phyloP scores from a whole-genome alignment of 169 alveolate species.

The Plasmodium malariae region DNA sequence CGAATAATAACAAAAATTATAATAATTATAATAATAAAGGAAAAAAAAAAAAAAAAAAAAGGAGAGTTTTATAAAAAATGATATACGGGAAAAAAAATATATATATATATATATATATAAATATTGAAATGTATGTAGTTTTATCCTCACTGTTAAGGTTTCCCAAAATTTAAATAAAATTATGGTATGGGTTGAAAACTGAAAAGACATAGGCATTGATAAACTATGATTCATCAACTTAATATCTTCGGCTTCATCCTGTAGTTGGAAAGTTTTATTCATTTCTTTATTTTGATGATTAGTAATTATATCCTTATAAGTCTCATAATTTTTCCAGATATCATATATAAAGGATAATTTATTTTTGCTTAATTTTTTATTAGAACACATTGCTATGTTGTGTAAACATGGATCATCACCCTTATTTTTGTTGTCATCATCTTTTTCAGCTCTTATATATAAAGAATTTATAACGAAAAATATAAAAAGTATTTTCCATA shows the following conservation, averaged over 20 bases:
- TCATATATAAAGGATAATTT: conserved; percentile 39
- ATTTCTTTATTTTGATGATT: conserved; percentile 10
- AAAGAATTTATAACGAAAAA: conserved; percentile 21
- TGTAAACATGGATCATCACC: too few species aligned
- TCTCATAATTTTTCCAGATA: conserved; percentile 34
- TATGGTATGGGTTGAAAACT: conserved; percentile 51
- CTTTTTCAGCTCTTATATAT: neutral
- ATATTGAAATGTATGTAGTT: neutral
- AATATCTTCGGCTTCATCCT: neutral
- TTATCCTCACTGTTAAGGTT: conserved; percentile 29
- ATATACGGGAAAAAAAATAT: neutral
- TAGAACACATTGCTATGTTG: too few species aligned
- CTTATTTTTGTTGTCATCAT: neutral
- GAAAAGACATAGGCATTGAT: conserved; percentile 73
- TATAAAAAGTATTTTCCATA: conserved; percentile 17
- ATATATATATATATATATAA: conserved; percentile 9
- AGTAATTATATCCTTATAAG: conserved; percentile 25
- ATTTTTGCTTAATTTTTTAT: too few species aligned
- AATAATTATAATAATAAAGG: neutral
- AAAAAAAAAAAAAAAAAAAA: too few species aligned
- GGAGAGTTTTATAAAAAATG: neutral
- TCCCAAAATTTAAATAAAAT: conserved; percentile 68
- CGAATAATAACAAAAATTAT: neutral
- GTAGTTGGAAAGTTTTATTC: neutral
- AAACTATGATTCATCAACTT: neutral